phyloP scores from a whole-genome alignment of 2,329 filamentous ascomycete genomes.

The Microcyclosporella mali region DNA sequence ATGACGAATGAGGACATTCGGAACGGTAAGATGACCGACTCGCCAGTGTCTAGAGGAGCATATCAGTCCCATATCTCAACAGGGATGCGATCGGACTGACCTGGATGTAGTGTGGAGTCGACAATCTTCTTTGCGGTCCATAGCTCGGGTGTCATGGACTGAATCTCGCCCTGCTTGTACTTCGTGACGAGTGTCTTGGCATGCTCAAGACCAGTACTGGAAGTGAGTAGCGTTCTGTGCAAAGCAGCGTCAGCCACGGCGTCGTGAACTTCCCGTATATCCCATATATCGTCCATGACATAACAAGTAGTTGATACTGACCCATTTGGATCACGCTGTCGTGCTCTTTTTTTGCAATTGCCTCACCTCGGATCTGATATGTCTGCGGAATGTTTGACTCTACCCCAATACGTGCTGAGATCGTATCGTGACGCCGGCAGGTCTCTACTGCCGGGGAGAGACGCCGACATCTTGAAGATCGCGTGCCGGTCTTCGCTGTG shows the following conservation, averaged over 20 bases:
- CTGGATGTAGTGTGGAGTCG: slow-evolving; percentile 91
- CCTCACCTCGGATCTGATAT: slow-evolving; percentile 92
- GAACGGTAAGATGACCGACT: slow-evolving; percentile 88
- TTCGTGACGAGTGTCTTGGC: slow-evolving; percentile 74
- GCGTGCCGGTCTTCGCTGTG: too few relatives aligned
- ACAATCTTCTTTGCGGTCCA: slow-evolving; percentile 97
- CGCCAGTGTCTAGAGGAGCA: slow-evolving; percentile 68
- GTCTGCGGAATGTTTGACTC: slow-evolving; percentile 81
- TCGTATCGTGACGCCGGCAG: slow-evolving; percentile 90
- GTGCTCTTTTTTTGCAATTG: slow-evolving; percentile 6
- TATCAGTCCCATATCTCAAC: background rate
- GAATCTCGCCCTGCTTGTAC: slow-evolving; percentile 79
- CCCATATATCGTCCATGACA: background rate
- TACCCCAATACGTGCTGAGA: slow-evolving; percentile 87
- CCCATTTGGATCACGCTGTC: slow-evolving; percentile 21
- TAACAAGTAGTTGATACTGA: slow-evolving; percentile 17
- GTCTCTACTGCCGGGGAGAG: slow-evolving; percentile 64
- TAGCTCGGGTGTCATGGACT: slow-evolving; percentile 78
- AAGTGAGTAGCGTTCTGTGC: slow-evolving; percentile 78
- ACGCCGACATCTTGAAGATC: slow-evolving; percentile 49
- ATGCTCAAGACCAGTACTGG: slow-evolving; percentile 69
- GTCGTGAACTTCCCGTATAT: background rate
- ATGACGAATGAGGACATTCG: slow-evolving; percentile 95
- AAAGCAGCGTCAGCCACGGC: slow-evolving; percentile 1
- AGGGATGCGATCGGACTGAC: slow-evolving; percentile 40